Conservation (phyloP, 1,139 yeast species). For the Scheffersomyces segobiensis region DNA sequence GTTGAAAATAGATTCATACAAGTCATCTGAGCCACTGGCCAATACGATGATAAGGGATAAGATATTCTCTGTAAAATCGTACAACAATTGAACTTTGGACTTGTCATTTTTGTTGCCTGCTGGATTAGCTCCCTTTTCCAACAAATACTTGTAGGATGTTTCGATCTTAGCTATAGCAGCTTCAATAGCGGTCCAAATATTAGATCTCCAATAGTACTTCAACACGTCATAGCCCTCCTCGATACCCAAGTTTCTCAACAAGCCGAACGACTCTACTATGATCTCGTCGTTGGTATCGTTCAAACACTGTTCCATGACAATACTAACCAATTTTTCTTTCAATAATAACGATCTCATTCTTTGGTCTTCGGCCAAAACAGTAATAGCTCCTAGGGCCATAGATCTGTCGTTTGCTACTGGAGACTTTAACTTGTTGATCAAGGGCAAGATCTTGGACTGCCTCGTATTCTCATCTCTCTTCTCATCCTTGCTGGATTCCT, state of each 20-base stretch:
- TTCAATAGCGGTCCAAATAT: conserved; percentile 65
- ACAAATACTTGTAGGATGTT: conserved; percentile 46
- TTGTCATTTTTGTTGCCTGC: conserved; percentile 35
- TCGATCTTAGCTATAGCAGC: conserved; percentile 50
- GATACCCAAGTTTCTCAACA: conserved; percentile 73
- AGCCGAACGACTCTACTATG: conserved; percentile 76
- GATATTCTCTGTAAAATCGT: conserved; percentile 73
- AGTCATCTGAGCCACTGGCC: conserved; percentile 62
- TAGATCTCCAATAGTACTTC: conserved; percentile 72
- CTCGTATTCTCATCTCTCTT: conserved; percentile 51
- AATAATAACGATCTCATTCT: conserved; percentile 61
- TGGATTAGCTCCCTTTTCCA: conserved; percentile 15
- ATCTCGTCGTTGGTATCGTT: conserved; percentile 73
- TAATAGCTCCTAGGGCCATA: conserved; percentile 75
- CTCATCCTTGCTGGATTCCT: conserved; percentile 24
- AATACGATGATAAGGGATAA: conserved; percentile 68
- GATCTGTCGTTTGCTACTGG: conserved; percentile 70
- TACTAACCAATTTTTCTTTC: conserved; percentile 68
- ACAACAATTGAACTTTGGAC: conserved; percentile 48
- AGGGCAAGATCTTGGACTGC: conserved; percentile 62
- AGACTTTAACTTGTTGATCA: conserved; percentile 64
- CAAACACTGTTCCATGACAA: conserved; percentile 63
- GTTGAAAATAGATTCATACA: conserved; percentile 52
- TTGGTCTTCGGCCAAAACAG: conserved; percentile 69
- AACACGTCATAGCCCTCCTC: conserved; percentile 92